Conservation (phyloP, 805 yeast species). For the Schwanniomyces yamadae region DNA sequence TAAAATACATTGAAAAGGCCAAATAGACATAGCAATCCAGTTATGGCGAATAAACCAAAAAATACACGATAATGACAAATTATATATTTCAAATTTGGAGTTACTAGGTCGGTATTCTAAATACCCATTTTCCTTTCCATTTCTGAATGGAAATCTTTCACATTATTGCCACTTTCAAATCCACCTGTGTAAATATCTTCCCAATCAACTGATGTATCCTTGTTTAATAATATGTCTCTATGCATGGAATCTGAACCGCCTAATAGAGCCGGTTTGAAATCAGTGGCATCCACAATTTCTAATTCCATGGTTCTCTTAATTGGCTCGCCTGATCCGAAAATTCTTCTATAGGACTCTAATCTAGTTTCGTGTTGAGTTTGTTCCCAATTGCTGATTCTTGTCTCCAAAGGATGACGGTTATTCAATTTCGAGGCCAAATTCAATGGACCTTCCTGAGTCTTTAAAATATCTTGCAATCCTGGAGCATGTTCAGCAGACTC, state of each 20-base stretch:
- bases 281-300: constrained; percentile 61
- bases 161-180: constrained; percentile 38
- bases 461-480: constrained; percentile 65
- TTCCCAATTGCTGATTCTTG: constrained; percentile 78
- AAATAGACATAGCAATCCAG: neutral
- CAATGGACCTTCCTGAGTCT: constrained; percentile 64
- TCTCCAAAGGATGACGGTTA: constrained; percentile 83
- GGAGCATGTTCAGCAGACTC: constrained; percentile 65
- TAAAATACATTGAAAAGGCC: neutral
- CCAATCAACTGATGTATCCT: constrained; percentile 83
- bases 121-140: constrained; percentile 65
- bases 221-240: constrained; percentile 74
- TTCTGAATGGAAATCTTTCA: constrained; percentile 65
- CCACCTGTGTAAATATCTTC: constrained; percentile 81
- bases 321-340: constrained; percentile 93
- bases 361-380: constrained; percentile 65
- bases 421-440: constrained; percentile 61
- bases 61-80: neutral
- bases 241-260: constrained; percentile 65
- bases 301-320: constrained; percentile 89
- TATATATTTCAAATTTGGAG: neutral
- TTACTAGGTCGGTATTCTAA: neutral
- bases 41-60: neutral
- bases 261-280: constrained; percentile 61
- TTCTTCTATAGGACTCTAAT: constrained; percentile 74